Percentiles rank a stretch among this genome's conserved stretches.
phyloP scores from a whole-genome alignment of 331 rosid species.

The Quercus lobata region DNA sequence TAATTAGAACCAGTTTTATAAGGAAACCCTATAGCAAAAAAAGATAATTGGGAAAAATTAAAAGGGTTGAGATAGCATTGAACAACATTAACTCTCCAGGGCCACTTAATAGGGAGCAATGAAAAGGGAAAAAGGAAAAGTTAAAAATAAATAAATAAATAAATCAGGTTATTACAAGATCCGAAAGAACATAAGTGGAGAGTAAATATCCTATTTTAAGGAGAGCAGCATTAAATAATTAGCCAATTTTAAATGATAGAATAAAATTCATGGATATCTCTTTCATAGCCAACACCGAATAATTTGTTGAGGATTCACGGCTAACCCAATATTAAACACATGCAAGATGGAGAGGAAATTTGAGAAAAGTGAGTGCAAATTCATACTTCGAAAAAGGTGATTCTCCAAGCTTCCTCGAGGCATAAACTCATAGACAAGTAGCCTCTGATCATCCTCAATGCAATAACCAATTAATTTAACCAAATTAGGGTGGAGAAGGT shows the following conservation, averaged over 20 bases:
- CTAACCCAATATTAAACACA: neutral
- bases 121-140: neutral
- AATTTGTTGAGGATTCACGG: too few relatives aligned
- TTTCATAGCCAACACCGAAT: neutral
- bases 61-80: neutral
- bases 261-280: neutral
- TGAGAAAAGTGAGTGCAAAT: neutral
- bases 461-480: constrained; percentile 69
- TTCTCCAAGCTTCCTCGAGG: constrained; percentile 79
- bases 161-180: neutral
- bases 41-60: too few relatives aligned
- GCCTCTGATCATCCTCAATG: constrained; percentile 63
- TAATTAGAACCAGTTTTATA: neutral
- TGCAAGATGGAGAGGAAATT: neutral
- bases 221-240: neutral
- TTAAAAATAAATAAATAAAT: too few relatives aligned
- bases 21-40: neutral
- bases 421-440: constrained; percentile 73
- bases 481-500: constrained; percentile 57
- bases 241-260: neutral
- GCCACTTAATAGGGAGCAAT: neutral
- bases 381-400: constrained; percentile 66
- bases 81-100: neutral
- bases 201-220: neutral
- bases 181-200: neutral